phyloP scores from a whole-genome alignment of 805 yeast genomes.

The Wickerhamomyces subpelliculosus region DNA sequence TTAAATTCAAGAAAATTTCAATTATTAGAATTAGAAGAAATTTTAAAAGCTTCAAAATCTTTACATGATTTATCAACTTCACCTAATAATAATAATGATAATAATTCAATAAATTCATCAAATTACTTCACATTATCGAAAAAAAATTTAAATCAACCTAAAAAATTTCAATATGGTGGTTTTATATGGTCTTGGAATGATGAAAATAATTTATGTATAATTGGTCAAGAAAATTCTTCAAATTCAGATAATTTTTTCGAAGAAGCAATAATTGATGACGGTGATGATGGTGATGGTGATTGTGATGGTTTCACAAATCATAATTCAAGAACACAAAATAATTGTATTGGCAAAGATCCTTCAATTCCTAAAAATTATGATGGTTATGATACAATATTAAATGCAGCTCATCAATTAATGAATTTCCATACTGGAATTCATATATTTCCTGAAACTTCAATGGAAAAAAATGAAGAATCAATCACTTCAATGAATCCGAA shows the following conservation, averaged over 20 bases:
- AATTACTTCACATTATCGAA: not conserved
- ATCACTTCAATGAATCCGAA: too few relatives aligned
- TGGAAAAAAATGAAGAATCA: too few relatives aligned
- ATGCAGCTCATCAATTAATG: constrained; percentile 21
- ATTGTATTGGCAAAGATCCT: not conserved
- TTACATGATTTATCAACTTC: constrained; percentile 18
- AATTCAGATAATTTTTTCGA: too few relatives aligned
- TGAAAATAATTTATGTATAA: constrained; percentile 13
- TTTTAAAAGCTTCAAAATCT: constrained; percentile 22
- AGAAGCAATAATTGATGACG: too few relatives aligned
- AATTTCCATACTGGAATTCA: constrained; percentile 8
- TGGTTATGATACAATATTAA: constrained; percentile 16
- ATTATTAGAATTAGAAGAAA: constrained; percentile 18
- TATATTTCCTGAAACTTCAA: not conserved
- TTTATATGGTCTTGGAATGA: constrained; percentile 21
- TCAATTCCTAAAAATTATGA: constrained; percentile 17
- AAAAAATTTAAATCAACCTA: too few relatives aligned
- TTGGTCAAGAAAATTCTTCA: constrained; percentile 19
- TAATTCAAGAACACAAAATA: not conserved
- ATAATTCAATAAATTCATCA: not conserved
- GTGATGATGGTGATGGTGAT: too few relatives aligned
- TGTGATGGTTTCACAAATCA: too few relatives aligned
- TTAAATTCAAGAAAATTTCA: constrained; percentile 5
- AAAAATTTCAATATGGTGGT: constrained; percentile 22
- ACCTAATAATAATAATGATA: too few relatives aligned